Percentiles rank a stretch among this genome's conserved stretches.
Conservation (phyloP, 2,329 filamentous ascomycete species). For the Fusarium lyarnte region DNA sequence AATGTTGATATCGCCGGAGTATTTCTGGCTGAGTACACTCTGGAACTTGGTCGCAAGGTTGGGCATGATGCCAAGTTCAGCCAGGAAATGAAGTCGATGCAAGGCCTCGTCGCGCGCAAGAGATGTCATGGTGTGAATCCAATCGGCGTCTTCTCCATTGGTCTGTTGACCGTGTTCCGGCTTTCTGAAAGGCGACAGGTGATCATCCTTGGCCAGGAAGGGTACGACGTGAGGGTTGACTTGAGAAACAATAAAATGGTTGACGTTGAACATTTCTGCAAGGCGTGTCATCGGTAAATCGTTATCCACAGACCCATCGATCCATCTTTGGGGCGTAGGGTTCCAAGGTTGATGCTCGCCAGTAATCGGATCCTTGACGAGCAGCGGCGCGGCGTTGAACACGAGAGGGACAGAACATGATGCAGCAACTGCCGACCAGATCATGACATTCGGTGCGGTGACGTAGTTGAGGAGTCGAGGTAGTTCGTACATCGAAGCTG, state of each 20-base stretch:
- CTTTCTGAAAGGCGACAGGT: conserved; percentile 52
- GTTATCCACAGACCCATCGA: conserved; percentile 94
- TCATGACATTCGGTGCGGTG: conserved; percentile 91
- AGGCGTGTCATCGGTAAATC: conserved; percentile 91
- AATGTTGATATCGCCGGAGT: conserved; percentile 95
- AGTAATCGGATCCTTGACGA: conserved; percentile 86
- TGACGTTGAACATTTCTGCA: conserved; percentile 96
- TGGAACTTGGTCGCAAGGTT: conserved; percentile 80
- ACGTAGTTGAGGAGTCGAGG: conserved; percentile 91
- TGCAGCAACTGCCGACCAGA: conserved; percentile 96
- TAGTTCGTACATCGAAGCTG: conserved; percentile 85
- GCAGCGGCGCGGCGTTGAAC: conserved; percentile 80
- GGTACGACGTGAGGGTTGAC: conserved; percentile 95
- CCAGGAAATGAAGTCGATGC: conserved; percentile 81
- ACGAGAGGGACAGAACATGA: conserved; percentile 92
- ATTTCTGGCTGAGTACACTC: conserved; percentile 87
- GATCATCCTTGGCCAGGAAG: conserved; percentile 81
- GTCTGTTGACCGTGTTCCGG: conserved; percentile 41
- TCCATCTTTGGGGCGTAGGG: conserved; percentile 84
- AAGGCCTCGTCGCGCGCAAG: conserved; percentile 83
- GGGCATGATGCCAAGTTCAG: conserved; percentile 82
- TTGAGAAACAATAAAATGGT: conserved; percentile 97
- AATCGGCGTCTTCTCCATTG: conserved; percentile 57
- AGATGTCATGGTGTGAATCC: conserved; percentile 73
- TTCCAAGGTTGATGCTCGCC: conserved; percentile 85